Evolutionary conservation across 805 yeast species (phyloP), one percentile per base, ranked within the genome.

Genomic region (Soucietia sequanensis): DNA sequence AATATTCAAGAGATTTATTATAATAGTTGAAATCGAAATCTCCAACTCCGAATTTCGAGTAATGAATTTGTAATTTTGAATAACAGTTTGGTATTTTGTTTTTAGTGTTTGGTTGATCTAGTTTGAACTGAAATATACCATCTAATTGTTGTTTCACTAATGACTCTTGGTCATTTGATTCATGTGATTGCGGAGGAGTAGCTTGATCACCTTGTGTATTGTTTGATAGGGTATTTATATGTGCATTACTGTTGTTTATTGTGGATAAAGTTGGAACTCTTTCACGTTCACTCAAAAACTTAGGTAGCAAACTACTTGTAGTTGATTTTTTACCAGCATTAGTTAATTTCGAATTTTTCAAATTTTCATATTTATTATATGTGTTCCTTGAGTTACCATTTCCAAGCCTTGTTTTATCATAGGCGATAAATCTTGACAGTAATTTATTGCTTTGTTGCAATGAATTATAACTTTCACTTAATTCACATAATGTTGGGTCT

Each of bases 21-120:
- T 84, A 91, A 48, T 80, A 83, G 35, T 76, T 81, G 55, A 93
- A 91, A 62, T 91, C 96, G 61, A 93, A 93, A 57, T 89, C 96
- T 47, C 84, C 88, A 20, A 93, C 89, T 18, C 99, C 99, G 58
- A 88, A 91, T 48, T 78, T 81, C 37, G 95, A 84, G 58, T 90
- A 91, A 27, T 82, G 75, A 35, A 91, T 85, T 40, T 82, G 84
- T 30, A 87, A 66, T 47, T 80, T 78, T 26, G 80, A 68, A 62
- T 83, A 91, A 23, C 90, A 84, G 34, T 81, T 81, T 1, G 96
- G 96, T 53, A 48, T 73, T 65, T 37, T 46, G 12, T n/a, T 30
- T 11, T 25, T n/a, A n/a, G n/a, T n/a, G n/a, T n/a, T n/a, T n/a
- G n/a, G n/a, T 18, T 31, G 5, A 31, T 35, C 14, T 42, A 35